A percentile compares a stretch with the other conserved stretches of the same genome.
Conservation (phyloP, 345 rosid species). For the Populus pruinosa region DNA sequence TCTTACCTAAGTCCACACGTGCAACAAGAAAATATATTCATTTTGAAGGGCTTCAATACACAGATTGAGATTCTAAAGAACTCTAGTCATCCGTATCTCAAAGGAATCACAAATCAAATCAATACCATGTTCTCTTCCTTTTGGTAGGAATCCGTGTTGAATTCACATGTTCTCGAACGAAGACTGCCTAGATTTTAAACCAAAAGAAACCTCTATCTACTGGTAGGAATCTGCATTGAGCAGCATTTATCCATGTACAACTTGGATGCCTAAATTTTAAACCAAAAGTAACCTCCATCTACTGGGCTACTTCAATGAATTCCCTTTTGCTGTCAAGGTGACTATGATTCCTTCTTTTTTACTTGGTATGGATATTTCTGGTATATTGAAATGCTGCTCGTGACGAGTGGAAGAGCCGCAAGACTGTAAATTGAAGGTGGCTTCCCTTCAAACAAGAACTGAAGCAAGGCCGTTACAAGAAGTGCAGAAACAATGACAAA, state of each 20-base stretch:
- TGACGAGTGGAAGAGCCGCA: constrained; percentile 76
- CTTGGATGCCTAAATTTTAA: not conserved
- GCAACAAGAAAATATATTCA: not conserved
- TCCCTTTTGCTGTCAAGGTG: not conserved
- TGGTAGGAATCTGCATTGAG: not conserved
- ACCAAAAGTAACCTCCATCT: not conserved
- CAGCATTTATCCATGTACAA: not conserved
- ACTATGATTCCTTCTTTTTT: constrained; percentile 70
- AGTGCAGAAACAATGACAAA: constrained; percentile 95
- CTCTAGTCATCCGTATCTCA: not conserved
- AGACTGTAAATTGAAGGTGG: constrained; percentile 76
- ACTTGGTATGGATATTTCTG: constrained; percentile 75
- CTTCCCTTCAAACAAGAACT: constrained; percentile 86
- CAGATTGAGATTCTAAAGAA: too few species aligned
- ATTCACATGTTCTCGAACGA: not conserved
- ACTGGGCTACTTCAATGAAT: not conserved
- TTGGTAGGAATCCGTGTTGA: not conserved
- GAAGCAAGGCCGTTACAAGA: constrained; percentile 83
- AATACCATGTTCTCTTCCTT: not conserved
- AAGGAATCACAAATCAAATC: not conserved
- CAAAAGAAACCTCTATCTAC: not conserved
- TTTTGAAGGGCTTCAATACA: not conserved
- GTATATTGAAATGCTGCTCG: constrained; percentile 78
- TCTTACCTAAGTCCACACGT: not conserved
- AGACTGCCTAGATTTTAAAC: not conserved